These are phyloP conservation scores for Boletus semigastroideus DNA, from an alignment of 1,284 basidiomycete genomes.

Conservation along the genomic window DNA sequence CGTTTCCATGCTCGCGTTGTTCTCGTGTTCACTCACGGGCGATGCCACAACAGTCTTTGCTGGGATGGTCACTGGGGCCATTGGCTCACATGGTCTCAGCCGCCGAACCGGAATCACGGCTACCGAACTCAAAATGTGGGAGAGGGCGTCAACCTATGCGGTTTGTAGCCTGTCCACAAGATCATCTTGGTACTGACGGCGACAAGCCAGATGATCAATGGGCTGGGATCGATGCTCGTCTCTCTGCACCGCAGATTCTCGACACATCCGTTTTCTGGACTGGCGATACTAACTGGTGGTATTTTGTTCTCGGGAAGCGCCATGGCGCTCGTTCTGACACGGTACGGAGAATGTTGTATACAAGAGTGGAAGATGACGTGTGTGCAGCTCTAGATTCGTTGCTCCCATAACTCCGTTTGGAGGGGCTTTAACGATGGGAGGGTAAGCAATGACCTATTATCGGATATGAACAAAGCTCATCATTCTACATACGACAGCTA, in stretches of 20 bases:
- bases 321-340: constrained; percentile 57
- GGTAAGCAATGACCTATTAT: constrained; percentile 47
- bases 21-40: not conserved
- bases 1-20: constrained; percentile 5
- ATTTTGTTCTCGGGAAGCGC: constrained; percentile 74
- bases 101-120: constrained; percentile 47
- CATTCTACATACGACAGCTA: constrained; percentile 45
- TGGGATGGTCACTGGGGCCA: constrained; percentile 67
- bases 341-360: constrained; percentile 35
- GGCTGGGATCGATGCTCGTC: constrained; percentile 68
- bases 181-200: constrained; percentile 15
- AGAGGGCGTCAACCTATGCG: constrained; percentile 62
- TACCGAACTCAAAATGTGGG: constrained; percentile 59
- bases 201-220: constrained; percentile 65
- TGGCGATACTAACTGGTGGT: constrained; percentile 63
- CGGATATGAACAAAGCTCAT: constrained; percentile 13
- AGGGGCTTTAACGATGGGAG: constrained; percentile 72
- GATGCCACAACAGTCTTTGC: constrained; percentile 41
- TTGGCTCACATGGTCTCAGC: constrained; percentile 67
- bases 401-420: constrained; percentile 80
- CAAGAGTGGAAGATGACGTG: constrained; percentile 4
- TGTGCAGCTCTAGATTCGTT: constrained; percentile 53
- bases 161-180: constrained; percentile 39
- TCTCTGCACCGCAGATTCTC: constrained; percentile 73
- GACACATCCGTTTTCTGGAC: constrained; percentile 64